phyloP scores from a whole-genome alignment of 1,284 basidiomycete genomes.

The Pulveroboletus sp. region DNA sequence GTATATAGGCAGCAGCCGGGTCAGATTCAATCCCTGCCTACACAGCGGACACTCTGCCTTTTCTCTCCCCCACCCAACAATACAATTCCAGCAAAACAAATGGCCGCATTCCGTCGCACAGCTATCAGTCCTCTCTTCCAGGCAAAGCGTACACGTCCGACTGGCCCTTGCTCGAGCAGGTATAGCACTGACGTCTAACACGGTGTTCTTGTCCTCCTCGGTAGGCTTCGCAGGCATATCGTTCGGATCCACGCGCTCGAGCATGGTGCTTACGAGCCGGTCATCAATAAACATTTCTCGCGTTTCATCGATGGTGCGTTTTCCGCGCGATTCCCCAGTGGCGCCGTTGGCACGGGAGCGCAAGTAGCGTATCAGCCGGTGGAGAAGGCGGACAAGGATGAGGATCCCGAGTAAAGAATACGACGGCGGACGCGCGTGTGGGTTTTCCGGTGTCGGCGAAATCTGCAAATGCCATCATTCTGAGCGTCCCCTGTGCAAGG shows the following conservation, averaged over 20 bases:
- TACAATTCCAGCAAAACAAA: slow-evolving; percentile 93
- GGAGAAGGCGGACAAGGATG: slow-evolving; percentile 66
- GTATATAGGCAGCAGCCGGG: slow-evolving; percentile 78
- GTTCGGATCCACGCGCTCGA: slow-evolving; percentile 56
- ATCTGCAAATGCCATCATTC: slow-evolving; percentile 48
- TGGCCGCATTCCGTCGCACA: slow-evolving; percentile 94
- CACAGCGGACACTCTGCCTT: slow-evolving; percentile 92
- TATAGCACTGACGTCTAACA: slow-evolving; percentile 58
- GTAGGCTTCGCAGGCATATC: slow-evolving; percentile 54
- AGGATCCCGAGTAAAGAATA: slow-evolving; percentile 85
- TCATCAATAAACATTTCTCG: slow-evolving; percentile 66
- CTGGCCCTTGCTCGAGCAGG: slow-evolving; percentile 54
- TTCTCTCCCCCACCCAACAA: slow-evolving; percentile 85
- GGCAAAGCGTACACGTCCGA: slow-evolving; percentile 82
- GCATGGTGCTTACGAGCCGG: slow-evolving; percentile 58
- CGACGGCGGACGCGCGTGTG: slow-evolving; percentile 73
- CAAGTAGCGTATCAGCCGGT: slow-evolving; percentile 56
- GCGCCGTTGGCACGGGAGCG: slow-evolving; percentile 32
- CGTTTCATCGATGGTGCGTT: slow-evolving; percentile 35
- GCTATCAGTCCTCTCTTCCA: slow-evolving; percentile 79
- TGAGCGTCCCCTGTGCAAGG: background rate
- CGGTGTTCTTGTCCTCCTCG: slow-evolving; percentile 68
- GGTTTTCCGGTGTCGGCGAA: slow-evolving; percentile 69
- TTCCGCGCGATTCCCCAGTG: slow-evolving; percentile 35
- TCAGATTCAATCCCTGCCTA: slow-evolving; percentile 75